A percentile compares a stretch with the other conserved stretches of the same genome.
Conservation (phyloP, 2,329 filamentous ascomycete genomes). For the Xylariaceae sp. region DNA sequence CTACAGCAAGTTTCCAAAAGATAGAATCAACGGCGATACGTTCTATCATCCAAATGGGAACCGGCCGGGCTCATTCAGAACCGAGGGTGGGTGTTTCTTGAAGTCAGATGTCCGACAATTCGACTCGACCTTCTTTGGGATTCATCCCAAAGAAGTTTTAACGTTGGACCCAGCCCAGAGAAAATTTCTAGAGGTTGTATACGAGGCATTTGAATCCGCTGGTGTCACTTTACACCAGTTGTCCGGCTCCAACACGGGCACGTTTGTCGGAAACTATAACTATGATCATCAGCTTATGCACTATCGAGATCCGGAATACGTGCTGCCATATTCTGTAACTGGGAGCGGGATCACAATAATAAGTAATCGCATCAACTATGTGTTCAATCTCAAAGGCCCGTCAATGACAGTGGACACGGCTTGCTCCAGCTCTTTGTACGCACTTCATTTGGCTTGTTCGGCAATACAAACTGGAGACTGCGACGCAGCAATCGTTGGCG, state of each 20-base stretch:
- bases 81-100: conserved; percentile 4
- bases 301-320: conserved; percentile 15
- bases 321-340: conserved; percentile 10
- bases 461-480: conserved; percentile 15
- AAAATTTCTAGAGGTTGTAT: conserved; percentile 6
- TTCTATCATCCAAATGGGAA: conserved; percentile 5
- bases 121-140: conserved; percentile 5
- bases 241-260: conserved; percentile 23
- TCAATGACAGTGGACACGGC: conserved; percentile 35
- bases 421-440: conserved; percentile 32
- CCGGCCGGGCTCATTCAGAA: conserved; percentile 3
- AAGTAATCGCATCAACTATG: conserved; percentile 23
- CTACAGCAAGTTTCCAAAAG: conserved; percentile 3
- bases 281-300: conserved; percentile 21
- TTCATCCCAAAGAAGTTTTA: conserved; percentile 2
- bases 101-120: conserved; percentile 2
- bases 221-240: conserved; percentile 8
- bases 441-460: conserved; percentile 22
- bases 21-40: conserved; percentile 2
- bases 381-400: conserved; percentile 30
- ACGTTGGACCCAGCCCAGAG: conserved; percentile 6
- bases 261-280: conserved; percentile 26
- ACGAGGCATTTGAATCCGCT: conserved; percentile 3
- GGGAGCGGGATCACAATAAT: conserved; percentile 14
- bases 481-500: conserved; percentile 26